Evolutionary conservation across 2,329 filamentous ascomycete genomes (phyloP).

Genomic region (Fusarium nisikadoi): DNA sequence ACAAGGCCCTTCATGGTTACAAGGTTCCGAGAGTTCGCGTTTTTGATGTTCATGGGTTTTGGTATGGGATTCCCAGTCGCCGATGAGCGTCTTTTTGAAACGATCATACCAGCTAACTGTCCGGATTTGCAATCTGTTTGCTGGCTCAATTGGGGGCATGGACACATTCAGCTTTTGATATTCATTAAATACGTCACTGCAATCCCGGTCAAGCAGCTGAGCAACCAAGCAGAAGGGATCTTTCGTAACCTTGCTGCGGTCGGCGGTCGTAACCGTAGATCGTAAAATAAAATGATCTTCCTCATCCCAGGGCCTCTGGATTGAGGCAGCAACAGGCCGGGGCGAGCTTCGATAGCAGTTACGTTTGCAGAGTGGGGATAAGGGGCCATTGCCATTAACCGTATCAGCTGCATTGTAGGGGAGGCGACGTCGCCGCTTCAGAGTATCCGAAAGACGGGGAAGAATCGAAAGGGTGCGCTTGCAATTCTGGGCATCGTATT

Average conservation of each 20-base stretch:
- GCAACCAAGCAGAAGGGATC: slow-evolving; percentile 62
- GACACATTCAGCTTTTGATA: slow-evolving; percentile 42
- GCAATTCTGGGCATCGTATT: slow-evolving; percentile 64
- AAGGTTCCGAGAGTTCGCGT: slow-evolving; percentile 70
- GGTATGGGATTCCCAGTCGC: slow-evolving; percentile 67
- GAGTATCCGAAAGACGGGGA: slow-evolving; percentile 48
- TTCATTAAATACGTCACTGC: slow-evolving; percentile 60
- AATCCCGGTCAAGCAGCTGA: slow-evolving; percentile 61
- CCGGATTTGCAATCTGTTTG: slow-evolving; percentile 54
- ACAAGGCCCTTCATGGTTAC: slow-evolving; percentile 76
- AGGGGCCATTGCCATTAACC: slow-evolving; percentile 26
- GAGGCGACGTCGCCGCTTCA: slow-evolving; percentile 44
- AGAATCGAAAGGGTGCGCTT: slow-evolving; percentile 64
- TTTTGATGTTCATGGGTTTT: slow-evolving; percentile 65
- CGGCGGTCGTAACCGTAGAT: slow-evolving; percentile 56
- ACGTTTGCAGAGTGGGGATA: slow-evolving; percentile 49
- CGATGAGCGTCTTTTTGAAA: slow-evolving; percentile 62
- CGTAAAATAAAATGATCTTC: slow-evolving; percentile 61
- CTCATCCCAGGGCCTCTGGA: slow-evolving; percentile 56
- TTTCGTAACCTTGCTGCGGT: slow-evolving; percentile 53
- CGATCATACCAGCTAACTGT: slow-evolving; percentile 67
- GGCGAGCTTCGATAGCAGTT: slow-evolving; percentile 55
- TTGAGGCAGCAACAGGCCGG: slow-evolving; percentile 11
- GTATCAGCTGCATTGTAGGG: neutral
- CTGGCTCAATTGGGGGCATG: slow-evolving; percentile 39